Percentiles rank a stretch among this genome's conserved stretches.
Evolutionary conservation across 1,284 basidiomycete species (phyloP).

Genomic region (Rhodotorula sp.): DNA sequence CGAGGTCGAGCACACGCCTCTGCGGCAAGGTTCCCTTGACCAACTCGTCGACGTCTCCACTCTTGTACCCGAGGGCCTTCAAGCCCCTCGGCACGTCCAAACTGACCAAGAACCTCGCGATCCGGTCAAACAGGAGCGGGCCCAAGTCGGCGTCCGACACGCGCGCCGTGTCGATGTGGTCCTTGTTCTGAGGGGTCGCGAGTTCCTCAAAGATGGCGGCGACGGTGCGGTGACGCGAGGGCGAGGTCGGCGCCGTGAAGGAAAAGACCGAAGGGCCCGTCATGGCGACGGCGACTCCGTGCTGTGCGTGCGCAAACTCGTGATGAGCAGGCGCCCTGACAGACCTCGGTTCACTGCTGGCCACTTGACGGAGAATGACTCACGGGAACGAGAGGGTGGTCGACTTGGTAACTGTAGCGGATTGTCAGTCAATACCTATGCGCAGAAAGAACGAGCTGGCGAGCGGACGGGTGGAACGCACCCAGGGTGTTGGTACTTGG

Average conservation of each 20-base stretch:
- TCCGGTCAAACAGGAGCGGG: conserved; percentile 76
- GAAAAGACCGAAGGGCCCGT: conserved; percentile 88
- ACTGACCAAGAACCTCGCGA: conserved; percentile 82
- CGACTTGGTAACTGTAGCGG: conserved; percentile 55
- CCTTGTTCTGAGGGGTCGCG: conserved; percentile 53
- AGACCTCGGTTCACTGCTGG: background rate
- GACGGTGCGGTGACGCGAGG: conserved; percentile 83
- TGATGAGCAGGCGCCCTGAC: no score
- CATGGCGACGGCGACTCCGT: conserved; percentile 64
- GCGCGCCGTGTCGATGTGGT: conserved; percentile 58
- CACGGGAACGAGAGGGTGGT: conserved; percentile 83
- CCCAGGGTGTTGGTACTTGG: conserved; percentile 58
- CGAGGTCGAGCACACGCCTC: conserved; percentile 78
- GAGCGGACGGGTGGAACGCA: background rate
- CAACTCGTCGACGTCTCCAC: conserved; percentile 50
- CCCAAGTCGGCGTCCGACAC: conserved; percentile 83
- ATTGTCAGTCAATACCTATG: background rate
- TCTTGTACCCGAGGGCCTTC: conserved; percentile 65
- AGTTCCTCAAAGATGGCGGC: conserved; percentile 71
- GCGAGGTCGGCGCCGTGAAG: conserved; percentile 87
- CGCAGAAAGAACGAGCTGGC: no score
- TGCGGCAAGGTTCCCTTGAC: conserved; percentile 87
- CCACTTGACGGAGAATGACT: background rate
- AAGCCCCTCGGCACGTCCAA: conserved; percentile 86
- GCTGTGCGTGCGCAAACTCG: conserved; percentile 19